Percentiles rank a stretch among this genome's conserved stretches.
phyloP scores from a whole-genome alignment of 345 rosid genomes.

The Carallia pectinifolia region DNA sequence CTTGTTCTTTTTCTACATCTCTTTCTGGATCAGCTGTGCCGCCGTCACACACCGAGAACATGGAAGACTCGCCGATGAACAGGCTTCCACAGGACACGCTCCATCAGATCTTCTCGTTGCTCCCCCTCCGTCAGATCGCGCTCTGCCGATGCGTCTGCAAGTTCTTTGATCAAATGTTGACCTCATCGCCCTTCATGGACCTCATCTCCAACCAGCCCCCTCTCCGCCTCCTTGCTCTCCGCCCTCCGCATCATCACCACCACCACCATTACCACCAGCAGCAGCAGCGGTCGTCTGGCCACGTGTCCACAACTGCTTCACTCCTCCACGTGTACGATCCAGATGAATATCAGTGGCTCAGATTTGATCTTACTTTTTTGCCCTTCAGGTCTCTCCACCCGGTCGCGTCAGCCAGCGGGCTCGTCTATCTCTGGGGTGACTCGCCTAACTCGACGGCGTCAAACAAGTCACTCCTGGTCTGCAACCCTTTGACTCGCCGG shows the following conservation, averaged over 20 bases:
- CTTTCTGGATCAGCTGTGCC: not conserved
- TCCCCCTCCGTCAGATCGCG: constrained; percentile 72
- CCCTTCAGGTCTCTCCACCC: constrained; percentile 76
- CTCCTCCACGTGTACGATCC: constrained; percentile 71
- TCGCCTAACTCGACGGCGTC: constrained; percentile 46
- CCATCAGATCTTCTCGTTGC: constrained; percentile 76
- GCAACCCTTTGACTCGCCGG: constrained; percentile 75
- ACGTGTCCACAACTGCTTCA: constrained; percentile 5
- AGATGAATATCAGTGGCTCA: constrained; percentile 54
- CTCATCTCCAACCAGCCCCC: constrained; percentile 50
- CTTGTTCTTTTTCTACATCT: not conserved
- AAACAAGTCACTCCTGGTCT: constrained; percentile 68
- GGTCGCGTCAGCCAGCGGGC: constrained; percentile 70
- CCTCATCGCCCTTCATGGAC: constrained; percentile 49
- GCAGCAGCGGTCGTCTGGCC: constrained; percentile 7
- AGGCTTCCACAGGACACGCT: constrained; percentile 68
- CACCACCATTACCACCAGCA: constrained; percentile 14
- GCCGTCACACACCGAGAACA: not conserved
- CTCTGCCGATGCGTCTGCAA: constrained; percentile 71
- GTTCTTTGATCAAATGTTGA: constrained; percentile 50
- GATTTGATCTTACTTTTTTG: constrained; percentile 65
- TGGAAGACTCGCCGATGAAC: constrained; percentile 44
- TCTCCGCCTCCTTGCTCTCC: constrained; percentile 70
- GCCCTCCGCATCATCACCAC: constrained; percentile 55
- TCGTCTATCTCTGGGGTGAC: constrained; percentile 74